Evolutionary conservation across 257 asterid species (phyloP), one percentile per base, ranked within the genome.

Genomic region (Craterostigma plantagineum): DNA sequence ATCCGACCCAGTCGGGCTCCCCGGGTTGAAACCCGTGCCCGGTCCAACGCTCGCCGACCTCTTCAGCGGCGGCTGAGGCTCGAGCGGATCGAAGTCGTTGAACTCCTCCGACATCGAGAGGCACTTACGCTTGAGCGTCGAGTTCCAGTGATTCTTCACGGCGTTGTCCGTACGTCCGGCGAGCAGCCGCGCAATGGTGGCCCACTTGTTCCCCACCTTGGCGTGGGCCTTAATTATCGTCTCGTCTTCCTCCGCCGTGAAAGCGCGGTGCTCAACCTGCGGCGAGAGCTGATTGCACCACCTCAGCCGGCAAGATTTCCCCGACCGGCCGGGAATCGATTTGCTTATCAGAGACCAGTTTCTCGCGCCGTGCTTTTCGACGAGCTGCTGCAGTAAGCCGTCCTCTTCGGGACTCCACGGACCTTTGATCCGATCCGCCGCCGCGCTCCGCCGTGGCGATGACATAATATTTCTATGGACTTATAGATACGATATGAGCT

Each of bases 1-100:
- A 11, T 75, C 92, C 3, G 86, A 78, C 35, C 79, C 73, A 7
- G 79, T 71, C 0, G 86, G 86, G 8, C 85, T 73, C 1, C 66
- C 54, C 6, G 81, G 30, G 30, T 23, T 23, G 30, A 23, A 23
- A 6, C 30, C 30, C 30, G 30, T 23, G 6, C 30, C 2, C 2
- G 30, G 30, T 6, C 30, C 14, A 16, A 11, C 55, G 16, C 52
- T 41, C 7, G 53, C 55, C 42, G 41, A 9, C 14, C 49, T 45
- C 51, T 47, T 56, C 52, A 30, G 4, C 8, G 45, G 48, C 55
- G 30, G 30, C 30, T 23, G 30, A 23, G 30, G 30, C 30, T 23
- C 30, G 4, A 2, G 4, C 30, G 6, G 30, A 23, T 23, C 30
- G 30, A 23, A 23, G 30, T 6, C 68, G 49, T n/a, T 49, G 53